These are phyloP conservation scores for Xylariaceae sp. DNA, from an alignment of 2,329 filamentous ascomycete species.

Conservation along the genomic window DNA sequence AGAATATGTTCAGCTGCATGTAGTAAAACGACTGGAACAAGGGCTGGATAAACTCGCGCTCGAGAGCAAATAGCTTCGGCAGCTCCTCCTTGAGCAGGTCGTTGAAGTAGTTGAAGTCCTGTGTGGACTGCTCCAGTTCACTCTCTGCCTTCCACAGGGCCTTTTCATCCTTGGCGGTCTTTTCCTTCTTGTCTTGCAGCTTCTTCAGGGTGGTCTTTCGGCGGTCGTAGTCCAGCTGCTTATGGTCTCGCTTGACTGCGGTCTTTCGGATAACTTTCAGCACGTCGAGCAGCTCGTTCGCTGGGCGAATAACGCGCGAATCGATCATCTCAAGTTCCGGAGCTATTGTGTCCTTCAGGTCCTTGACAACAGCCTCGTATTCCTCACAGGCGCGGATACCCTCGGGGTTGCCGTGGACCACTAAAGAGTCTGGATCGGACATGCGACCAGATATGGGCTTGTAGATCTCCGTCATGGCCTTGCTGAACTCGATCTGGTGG, in stretches of 20 bases:
- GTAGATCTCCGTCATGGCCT: slow-evolving; percentile 94
- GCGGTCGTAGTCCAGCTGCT: slow-evolving; percentile 92
- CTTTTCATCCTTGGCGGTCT: slow-evolving; percentile 93
- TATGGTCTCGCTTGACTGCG: slow-evolving; percentile 85
- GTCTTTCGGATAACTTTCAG: slow-evolving; percentile 94
- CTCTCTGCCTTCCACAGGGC: slow-evolving; percentile 92
- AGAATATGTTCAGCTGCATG: slow-evolving; percentile 99
- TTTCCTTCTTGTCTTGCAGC: slow-evolving; percentile 95
- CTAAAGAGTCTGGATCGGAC: slow-evolving; percentile 81
- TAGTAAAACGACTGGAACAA: slow-evolving; percentile 99
- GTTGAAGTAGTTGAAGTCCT: slow-evolving; percentile 98
- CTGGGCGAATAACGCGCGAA: slow-evolving; percentile 78
- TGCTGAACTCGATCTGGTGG: slow-evolving; percentile 97
- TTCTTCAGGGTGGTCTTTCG: slow-evolving; percentile 81
- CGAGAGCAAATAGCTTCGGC: slow-evolving; percentile 81
- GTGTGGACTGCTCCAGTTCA: slow-evolving; percentile 82
- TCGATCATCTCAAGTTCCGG: slow-evolving; percentile 99
- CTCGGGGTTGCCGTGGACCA: slow-evolving; percentile 79
- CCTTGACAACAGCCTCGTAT: slow-evolving; percentile 84
- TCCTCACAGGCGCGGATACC: slow-evolving; percentile 94
- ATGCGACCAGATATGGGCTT: slow-evolving; percentile 94
- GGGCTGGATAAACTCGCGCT: slow-evolving; percentile 90
- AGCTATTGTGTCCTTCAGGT: slow-evolving; percentile 78
- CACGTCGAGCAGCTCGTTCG: slow-evolving; percentile 86
- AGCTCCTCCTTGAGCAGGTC: slow-evolving; percentile 93